Percentiles rank a stretch among this genome's conserved stretches.
phyloP scores from a whole-genome alignment of 2,329 filamentous ascomycete species.

The Ophiostoma quercus region DNA sequence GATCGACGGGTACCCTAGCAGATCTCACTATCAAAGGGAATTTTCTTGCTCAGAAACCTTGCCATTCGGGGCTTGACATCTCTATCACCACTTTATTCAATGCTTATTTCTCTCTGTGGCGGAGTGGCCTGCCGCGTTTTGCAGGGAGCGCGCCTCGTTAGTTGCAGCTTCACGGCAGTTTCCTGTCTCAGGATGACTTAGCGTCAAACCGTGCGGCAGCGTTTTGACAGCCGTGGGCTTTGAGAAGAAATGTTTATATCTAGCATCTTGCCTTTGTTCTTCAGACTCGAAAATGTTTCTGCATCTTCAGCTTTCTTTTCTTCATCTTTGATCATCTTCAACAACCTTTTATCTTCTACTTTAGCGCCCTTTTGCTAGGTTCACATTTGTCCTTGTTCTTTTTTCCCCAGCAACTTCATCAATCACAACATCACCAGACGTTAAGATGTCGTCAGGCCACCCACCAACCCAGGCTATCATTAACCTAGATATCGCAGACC shows the following conservation, averaged over 20 bases:
- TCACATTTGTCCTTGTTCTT: not conserved
- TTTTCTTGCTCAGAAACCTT: slow-evolving; percentile 14
- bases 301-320: not conserved
- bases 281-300: not conserved
- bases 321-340: not conserved
- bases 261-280: not conserved
- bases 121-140: slow-evolving; percentile 13
- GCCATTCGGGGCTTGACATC: not conserved
- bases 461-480: not conserved
- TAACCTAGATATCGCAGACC: not conserved
- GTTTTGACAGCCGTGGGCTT: not conserved
- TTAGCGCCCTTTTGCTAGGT: not conserved
- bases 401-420: not conserved
- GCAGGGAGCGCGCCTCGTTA: not conserved
- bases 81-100: slow-evolving; percentile 7
- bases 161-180: not conserved
- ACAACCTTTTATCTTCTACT: not conserved
- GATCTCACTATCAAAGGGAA: slow-evolving; percentile 14
- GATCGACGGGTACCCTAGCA: slow-evolving; percentile 14
- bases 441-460: not conserved
- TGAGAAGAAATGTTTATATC: not conserved
- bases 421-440: not conserved
- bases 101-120: slow-evolving; percentile 14
- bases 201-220: slow-evolving; percentile 2
- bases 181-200: not conserved